These are phyloP conservation scores for Colletotrichum tabaci DNA, from an alignment of 2,329 filamentous ascomycete genomes.

Conservation along the genomic window DNA sequence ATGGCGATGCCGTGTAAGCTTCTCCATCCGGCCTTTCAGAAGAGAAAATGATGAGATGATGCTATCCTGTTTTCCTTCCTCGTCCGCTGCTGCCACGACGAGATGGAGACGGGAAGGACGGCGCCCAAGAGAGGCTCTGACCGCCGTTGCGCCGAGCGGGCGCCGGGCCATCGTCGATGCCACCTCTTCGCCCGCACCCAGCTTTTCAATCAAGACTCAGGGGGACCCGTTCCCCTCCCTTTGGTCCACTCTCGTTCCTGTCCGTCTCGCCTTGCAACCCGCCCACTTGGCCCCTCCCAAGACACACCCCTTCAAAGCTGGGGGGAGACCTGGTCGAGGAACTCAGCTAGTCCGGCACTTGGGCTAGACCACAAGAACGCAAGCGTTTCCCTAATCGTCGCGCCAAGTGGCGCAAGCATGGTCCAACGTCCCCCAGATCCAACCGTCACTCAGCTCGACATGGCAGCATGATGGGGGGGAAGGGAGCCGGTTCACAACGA, in stretches of 20 bases:
- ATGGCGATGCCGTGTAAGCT: conserved; percentile 2
- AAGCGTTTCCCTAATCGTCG: neutral
- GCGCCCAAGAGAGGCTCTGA: no score
- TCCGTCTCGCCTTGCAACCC: neutral
- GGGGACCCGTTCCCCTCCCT: neutral
- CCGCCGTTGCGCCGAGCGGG: neutral
- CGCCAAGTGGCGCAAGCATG: conserved; percentile 18
- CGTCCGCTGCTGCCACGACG: neutral
- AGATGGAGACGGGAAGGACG: neutral
- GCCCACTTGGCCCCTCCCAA: neutral
- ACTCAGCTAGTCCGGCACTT: neutral
- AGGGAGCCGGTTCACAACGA: neutral
- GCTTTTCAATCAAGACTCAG: neutral
- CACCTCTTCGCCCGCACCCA: neutral
- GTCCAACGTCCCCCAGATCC: conserved; percentile 12
- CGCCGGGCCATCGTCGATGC: neutral
- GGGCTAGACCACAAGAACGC: neutral
- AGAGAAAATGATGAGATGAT: neutral
- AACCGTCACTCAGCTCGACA: conserved; percentile 5
- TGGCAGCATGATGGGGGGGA: neutral
- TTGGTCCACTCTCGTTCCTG: neutral
- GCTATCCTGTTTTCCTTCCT: neutral
- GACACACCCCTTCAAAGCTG: conserved; percentile 1
- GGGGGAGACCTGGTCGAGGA: neutral
- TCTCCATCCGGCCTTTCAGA: neutral